Percentiles rank a stretch among this genome's conserved stretches.
These are phyloP conservation scores for Trichosanthes cucumerina DNA, from an alignment of 306 rosid species.

Conservation along the genomic window DNA sequence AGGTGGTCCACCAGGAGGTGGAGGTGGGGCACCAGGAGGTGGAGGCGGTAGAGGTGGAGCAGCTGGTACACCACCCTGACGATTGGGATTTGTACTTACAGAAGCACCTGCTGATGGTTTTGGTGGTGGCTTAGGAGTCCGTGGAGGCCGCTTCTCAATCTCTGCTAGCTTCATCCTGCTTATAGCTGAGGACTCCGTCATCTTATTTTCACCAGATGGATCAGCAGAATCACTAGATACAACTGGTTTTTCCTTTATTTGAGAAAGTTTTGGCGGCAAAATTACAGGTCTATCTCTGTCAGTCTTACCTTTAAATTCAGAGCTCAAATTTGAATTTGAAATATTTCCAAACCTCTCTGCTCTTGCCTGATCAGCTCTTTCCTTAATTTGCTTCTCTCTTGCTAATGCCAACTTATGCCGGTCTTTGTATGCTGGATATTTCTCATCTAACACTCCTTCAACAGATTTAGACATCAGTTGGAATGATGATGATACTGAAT, in stretches of 20 bases:
- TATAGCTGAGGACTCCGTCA: conserved; percentile 42
- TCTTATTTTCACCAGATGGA: conserved; percentile 40
- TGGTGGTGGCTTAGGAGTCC: conserved; percentile 90
- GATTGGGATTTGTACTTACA: conserved; percentile 26
- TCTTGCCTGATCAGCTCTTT: conserved; percentile 82
- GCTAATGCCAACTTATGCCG: conserved; percentile 86
- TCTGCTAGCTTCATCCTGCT: conserved; percentile 78
- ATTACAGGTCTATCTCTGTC: conserved; percentile 35
- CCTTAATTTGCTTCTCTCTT: conserved; percentile 74
- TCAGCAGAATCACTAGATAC: conserved; percentile 38
- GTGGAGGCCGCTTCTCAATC: conserved; percentile 82
- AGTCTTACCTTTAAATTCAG: conserved; percentile 21
- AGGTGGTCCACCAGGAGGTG: conserved; percentile 59
- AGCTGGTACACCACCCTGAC: conserved; percentile 42
- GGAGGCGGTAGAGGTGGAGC: conserved; percentile 55
- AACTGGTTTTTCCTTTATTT: conserved; percentile 56
- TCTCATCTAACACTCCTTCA: conserved; percentile 64
- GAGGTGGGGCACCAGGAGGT: conserved; percentile 52
- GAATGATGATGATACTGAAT: conserved; percentile 72
- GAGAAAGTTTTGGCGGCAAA: conserved; percentile 68
- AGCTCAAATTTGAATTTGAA: conserved; percentile 28
- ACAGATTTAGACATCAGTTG: conserved; percentile 94
- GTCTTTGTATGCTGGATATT: conserved; percentile 85
- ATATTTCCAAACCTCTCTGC: conserved; percentile 55
- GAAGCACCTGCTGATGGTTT: conserved; percentile 35